These are phyloP conservation scores for Terana coerulea DNA, from an alignment of 768 basidiomycete species.

Conservation along the genomic window DNA sequence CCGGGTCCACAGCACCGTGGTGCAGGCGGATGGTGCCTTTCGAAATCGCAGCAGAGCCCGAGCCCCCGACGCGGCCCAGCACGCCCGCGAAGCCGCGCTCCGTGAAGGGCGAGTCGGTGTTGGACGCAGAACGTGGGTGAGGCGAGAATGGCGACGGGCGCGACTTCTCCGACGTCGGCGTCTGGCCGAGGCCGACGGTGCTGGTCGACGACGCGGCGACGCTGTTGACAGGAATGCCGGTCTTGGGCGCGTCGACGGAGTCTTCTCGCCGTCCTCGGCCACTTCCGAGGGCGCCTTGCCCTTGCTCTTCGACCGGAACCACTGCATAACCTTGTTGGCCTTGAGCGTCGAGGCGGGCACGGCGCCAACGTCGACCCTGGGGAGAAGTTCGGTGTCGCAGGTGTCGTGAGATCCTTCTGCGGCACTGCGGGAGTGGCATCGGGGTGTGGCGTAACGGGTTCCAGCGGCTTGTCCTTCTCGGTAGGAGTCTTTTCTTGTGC, in stretches of 20 bases:
- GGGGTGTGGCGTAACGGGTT: slow-evolving; percentile 3
- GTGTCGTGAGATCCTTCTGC: slow-evolving; percentile 17
- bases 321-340: slow-evolving; percentile 96
- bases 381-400: slow-evolving; percentile 22
- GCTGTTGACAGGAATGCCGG: neutral
- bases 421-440: slow-evolving; percentile 15
- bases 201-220: slow-evolving; percentile 11
- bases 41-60: slow-evolving; percentile 21
- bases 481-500: slow-evolving; percentile 30
- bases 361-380: slow-evolving; percentile 24
- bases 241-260: slow-evolving; percentile 14
- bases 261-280: slow-evolving; percentile 25
- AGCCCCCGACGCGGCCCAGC: slow-evolving; percentile 23
- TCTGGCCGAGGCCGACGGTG: slow-evolving; percentile 13
- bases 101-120: slow-evolving; percentile 38
- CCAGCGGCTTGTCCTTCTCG: slow-evolving; percentile 15
- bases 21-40: slow-evolving; percentile 72
- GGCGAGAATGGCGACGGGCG: slow-evolving; percentile 21
- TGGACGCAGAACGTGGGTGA: slow-evolving; percentile 43
- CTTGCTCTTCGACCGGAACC: slow-evolving; percentile 84
- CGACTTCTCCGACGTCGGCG: slow-evolving; percentile 14
- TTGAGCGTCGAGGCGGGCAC: slow-evolving; percentile 78
- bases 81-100: slow-evolving; percentile 25
- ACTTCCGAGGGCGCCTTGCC: slow-evolving; percentile 26
- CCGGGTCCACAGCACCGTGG: slow-evolving; percentile 89